These are phyloP conservation scores for Phytopythium chamaehyphon DNA, from an alignment of 352 stramenopile species.

Conservation along the genomic window DNA sequence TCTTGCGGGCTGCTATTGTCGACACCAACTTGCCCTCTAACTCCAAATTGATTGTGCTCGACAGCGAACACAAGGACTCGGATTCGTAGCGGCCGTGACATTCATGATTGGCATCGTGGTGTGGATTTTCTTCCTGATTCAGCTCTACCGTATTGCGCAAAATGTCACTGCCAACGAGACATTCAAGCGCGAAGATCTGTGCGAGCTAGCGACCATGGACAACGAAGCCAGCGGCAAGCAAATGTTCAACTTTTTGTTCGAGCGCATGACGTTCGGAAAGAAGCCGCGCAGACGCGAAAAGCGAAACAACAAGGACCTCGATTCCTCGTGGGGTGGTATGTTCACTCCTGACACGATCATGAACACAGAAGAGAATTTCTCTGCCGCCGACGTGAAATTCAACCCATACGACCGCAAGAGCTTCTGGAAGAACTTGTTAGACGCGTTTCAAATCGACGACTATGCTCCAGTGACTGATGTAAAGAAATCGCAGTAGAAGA, in stretches of 20 bases:
- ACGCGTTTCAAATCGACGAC: conserved; percentile 35
- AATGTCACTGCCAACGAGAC: conserved; percentile 80
- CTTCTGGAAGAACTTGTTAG: conserved; percentile 56
- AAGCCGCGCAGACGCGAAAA: conserved; percentile 22
- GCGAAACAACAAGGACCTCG: conserved; percentile 51
- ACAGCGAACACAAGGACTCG: conserved; percentile 59
- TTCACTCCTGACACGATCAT: conserved; percentile 69
- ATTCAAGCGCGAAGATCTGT: conserved; percentile 80
- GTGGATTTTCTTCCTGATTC: conserved; percentile 71
- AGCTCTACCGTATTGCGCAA: conserved; percentile 62
- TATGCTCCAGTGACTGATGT: not conserved
- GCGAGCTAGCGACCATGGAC: conserved; percentile 49
- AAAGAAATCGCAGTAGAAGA: too few species aligned
- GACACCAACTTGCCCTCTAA: too few species aligned
- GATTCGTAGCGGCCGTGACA: conserved; percentile 61
- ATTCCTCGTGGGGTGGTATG: conserved; percentile 71
- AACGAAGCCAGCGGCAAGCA: conserved; percentile 27
- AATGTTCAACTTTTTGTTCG: conserved; percentile 47
- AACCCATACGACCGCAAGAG: conserved; percentile 72
- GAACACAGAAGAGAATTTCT: conserved; percentile 70
- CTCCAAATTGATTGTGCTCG: conserved; percentile 1
- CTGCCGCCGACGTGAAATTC: conserved; percentile 63
- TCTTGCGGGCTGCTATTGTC: too few species aligned
- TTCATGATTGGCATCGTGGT: conserved; percentile 58
- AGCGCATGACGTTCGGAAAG: conserved; percentile 30